These are phyloP conservation scores for Omphalotus olearius DNA, from an alignment of 1,284 basidiomycete genomes.

Conservation along the genomic window DNA sequence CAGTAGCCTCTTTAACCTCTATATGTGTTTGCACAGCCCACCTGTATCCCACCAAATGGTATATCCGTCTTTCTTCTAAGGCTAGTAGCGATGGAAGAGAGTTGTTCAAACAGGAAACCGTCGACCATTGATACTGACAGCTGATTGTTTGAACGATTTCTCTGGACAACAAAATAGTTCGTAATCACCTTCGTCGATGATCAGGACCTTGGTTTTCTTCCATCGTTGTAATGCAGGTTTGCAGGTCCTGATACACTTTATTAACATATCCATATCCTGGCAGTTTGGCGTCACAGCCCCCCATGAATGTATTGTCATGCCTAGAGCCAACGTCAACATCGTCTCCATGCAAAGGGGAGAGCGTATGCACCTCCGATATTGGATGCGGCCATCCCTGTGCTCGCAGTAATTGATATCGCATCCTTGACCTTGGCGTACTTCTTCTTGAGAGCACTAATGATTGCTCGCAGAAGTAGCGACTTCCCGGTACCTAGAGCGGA, in stretches of 20 bases:
- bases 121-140: slow-evolving; percentile 23
- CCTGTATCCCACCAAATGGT: slow-evolving; percentile 16
- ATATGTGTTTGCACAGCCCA: neutral
- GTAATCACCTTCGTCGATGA: slow-evolving; percentile 75
- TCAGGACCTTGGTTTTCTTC: slow-evolving; percentile 64
- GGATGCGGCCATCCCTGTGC: slow-evolving; percentile 39
- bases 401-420: slow-evolving; percentile 16
- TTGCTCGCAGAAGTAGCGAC: slow-evolving; percentile 14
- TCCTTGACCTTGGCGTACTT: slow-evolving; percentile 14
- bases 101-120: slow-evolving; percentile 13
- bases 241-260: slow-evolving; percentile 49
- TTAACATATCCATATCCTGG: slow-evolving; percentile 49
- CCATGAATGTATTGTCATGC: slow-evolving; percentile 77
- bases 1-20: neutral
- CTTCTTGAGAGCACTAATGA: slow-evolving; percentile 11
- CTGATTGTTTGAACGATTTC: neutral
- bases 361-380: slow-evolving; percentile 66
- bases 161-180: neutral
- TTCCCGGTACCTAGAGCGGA: slow-evolving; percentile 14
- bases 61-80: slow-evolving; percentile 14
- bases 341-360: neutral
- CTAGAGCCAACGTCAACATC: slow-evolving; percentile 16
- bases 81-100: slow-evolving; percentile 11
- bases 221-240: slow-evolving; percentile 57
- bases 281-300: slow-evolving; percentile 70